phyloP scores from a whole-genome alignment of 2,329 filamentous ascomycete species.

The Claviceps africana region DNA sequence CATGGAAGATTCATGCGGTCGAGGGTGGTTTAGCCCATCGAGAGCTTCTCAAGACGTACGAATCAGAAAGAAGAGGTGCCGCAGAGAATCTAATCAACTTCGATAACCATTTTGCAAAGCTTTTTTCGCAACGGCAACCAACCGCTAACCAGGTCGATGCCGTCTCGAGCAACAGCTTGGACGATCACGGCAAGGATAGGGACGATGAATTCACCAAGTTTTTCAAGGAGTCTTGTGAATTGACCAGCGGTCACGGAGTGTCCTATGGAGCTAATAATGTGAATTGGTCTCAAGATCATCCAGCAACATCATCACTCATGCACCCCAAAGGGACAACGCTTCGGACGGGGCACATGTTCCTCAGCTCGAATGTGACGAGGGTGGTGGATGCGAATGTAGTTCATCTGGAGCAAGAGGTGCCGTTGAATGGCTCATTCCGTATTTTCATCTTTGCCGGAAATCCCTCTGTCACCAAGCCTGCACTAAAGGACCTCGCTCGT shows the following conservation, averaged over 20 bases:
- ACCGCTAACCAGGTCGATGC: constrained; percentile 58
- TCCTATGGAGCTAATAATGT: constrained; percentile 68
- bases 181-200: constrained; percentile 14
- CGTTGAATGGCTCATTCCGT: constrained; percentile 76
- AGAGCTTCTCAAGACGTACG: constrained; percentile 68
- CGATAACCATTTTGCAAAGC: constrained; percentile 75
- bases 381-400: constrained; percentile 83
- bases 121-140: constrained; percentile 70
- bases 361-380: constrained; percentile 68
- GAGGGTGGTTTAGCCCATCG: constrained; percentile 68
- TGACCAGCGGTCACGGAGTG: constrained; percentile 85
- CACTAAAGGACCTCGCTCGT: constrained; percentile 55
- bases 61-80: constrained; percentile 70
- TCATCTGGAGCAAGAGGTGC: constrained; percentile 79
- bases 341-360: constrained; percentile 60
- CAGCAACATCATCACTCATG: constrained; percentile 56
- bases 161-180: constrained; percentile 32
- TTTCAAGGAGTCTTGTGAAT: constrained; percentile 84
- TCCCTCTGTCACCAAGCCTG: constrained; percentile 41
- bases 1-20: constrained; percentile 92
- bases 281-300: constrained; percentile 68
- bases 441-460: constrained; percentile 76
- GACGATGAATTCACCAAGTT: constrained; percentile 73
- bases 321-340: constrained; percentile 52
- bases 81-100: constrained; percentile 77